Evolutionary conservation across 306 rosid genomes (phyloP).

Genomic region (Quercus alba): DNA sequence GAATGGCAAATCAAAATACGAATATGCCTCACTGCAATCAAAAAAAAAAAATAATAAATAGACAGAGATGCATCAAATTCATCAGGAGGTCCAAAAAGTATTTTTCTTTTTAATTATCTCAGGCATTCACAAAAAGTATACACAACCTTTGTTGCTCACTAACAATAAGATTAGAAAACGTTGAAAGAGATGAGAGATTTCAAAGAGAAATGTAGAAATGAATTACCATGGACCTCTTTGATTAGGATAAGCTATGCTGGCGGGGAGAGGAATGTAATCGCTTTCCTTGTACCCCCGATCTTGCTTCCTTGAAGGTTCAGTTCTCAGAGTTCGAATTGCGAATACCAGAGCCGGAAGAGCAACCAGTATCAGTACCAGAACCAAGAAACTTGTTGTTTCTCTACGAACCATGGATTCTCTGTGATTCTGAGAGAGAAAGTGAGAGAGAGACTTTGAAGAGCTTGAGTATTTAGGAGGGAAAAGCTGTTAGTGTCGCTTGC

Average conservation of each 20-base stretch:
- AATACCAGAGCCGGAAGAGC: neutral
- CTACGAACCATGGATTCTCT: constrained; percentile 16
- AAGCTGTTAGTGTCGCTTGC: neutral
- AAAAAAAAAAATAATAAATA: neutral
- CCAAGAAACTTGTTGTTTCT: neutral
- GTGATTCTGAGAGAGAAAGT: neutral
- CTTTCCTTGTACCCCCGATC: neutral
- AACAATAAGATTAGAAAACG: too few relatives aligned
- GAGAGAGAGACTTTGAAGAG: neutral
- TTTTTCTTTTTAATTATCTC: too few relatives aligned
- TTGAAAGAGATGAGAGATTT: neutral
- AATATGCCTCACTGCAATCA: neutral
- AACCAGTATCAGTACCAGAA: neutral
- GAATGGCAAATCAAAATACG: constrained; percentile 22
- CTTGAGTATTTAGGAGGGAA: neutral
- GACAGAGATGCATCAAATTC: too few relatives aligned
- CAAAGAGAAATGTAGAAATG: too few relatives aligned
- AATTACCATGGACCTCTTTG: constrained; percentile 11
- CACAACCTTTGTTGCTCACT: too few relatives aligned
- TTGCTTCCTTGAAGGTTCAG: neutral
- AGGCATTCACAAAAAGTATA: neutral
- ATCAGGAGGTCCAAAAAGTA: too few relatives aligned
- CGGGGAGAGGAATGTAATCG: constrained; percentile 23
- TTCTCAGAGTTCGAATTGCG: neutral
- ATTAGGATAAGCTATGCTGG: neutral